phyloP scores from a whole-genome alignment of 345 rosid genomes.

The Streptanthus diversifolius region DNA sequence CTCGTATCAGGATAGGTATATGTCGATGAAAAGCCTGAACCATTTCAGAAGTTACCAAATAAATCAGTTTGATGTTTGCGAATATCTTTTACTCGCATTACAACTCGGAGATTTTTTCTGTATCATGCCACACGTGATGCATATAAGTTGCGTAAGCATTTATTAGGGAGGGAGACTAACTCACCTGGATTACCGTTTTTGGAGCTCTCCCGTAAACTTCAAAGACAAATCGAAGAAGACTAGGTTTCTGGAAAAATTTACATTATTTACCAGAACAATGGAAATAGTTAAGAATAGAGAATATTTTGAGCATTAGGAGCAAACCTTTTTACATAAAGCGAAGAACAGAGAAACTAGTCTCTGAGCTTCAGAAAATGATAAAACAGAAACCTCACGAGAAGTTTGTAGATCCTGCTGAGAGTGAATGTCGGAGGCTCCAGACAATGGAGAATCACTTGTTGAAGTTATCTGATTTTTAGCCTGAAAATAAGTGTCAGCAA shows the following conservation, averaged over 20 bases:
- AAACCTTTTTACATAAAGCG: conserved; percentile 92
- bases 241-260: conserved; percentile 62
- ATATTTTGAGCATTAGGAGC: conserved; percentile 12
- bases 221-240: conserved; percentile 77
- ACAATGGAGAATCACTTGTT: conserved; percentile 48
- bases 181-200: conserved; percentile 81
- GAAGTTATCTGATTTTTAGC: conserved; percentile 51
- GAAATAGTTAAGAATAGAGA: conserved; percentile 1
- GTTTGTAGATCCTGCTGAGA: conserved; percentile 41
- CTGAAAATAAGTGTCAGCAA: conserved; percentile 41
- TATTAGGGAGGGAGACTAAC: conserved; percentile 10
- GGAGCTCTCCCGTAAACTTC: conserved; percentile 74
- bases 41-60: conserved; percentile 18
- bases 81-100: not conserved
- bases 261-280: conserved; percentile 25
- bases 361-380: conserved; percentile 77
- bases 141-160: not conserved
- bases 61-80: not conserved
- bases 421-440: conserved; percentile 49
- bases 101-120: not conserved
- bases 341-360: conserved; percentile 80
- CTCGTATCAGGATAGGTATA: conserved; percentile 74
- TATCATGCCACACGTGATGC: conserved; percentile 3
- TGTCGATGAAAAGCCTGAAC: conserved; percentile 90
- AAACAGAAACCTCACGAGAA: conserved; percentile 43